Percentiles rank a stretch among this genome's conserved stretches.
phyloP scores from a whole-genome alignment of 2,329 filamentous ascomycete species.

The Sporothrix protearum region DNA sequence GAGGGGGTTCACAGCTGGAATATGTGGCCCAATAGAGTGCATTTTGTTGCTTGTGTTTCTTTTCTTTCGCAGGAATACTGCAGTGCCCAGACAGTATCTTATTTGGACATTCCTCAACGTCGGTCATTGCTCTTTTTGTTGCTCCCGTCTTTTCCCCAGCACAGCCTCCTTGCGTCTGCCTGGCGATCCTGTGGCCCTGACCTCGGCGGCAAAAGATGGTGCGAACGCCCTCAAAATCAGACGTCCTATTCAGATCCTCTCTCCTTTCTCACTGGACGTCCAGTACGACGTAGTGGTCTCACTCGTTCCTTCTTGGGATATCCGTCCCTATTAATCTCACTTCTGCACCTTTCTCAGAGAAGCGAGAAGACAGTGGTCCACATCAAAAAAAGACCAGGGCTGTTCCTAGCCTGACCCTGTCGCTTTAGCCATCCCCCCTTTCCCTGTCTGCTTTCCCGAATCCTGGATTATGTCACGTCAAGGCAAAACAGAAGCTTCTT shows the following conservation, averaged over 20 bases:
- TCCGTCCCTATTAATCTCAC: background rate
- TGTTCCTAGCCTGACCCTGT: background rate
- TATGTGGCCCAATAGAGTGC: background rate
- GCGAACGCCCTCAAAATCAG: background rate
- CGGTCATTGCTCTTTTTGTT: background rate
- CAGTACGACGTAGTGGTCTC: background rate
- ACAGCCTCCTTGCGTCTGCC: slow-evolving; percentile 8
- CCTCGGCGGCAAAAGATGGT: background rate
- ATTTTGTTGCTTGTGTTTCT: background rate
- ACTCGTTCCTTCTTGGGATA: background rate
- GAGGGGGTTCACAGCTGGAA: background rate
- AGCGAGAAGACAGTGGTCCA: background rate
- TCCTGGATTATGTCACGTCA: background rate
- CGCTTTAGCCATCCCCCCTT: background rate
- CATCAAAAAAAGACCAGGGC: background rate
- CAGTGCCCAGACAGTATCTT: background rate
- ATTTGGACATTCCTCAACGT: background rate
- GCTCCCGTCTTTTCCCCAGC: background rate
- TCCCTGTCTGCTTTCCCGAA: background rate
- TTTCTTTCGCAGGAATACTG: background rate
- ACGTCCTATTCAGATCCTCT: background rate
- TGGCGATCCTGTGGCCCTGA: background rate
- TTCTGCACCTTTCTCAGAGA: background rate
- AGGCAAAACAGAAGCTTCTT: background rate
- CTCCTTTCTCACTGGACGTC: background rate